A percentile compares a stretch with the other conserved stretches of the same genome.
phyloP scores from a whole-genome alignment of 495 filamentous ascomycete genomes.

The Cercophora scortea region DNA sequence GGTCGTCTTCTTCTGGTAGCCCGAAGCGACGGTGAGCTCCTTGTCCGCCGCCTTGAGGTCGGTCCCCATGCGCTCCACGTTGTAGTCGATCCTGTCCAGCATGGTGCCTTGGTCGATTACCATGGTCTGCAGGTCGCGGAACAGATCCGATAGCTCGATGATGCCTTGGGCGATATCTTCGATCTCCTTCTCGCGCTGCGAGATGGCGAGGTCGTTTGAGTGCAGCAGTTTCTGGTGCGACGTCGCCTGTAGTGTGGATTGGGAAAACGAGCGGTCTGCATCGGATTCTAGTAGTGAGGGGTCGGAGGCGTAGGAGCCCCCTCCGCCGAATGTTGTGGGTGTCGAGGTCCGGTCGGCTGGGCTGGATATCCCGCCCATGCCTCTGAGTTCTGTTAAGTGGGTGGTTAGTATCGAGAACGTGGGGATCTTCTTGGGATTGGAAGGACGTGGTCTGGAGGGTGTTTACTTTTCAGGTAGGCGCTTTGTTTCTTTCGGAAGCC shows the following conservation, averaged over 20 bases:
- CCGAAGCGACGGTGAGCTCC: slow-evolving; percentile 74
- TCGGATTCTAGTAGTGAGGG: slow-evolving; percentile 84
- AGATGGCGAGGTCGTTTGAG: slow-evolving; percentile 76
- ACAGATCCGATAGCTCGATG: slow-evolving; percentile 92
- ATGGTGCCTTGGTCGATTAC: slow-evolving; percentile 98
- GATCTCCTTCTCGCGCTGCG: slow-evolving; percentile 93
- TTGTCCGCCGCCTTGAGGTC: slow-evolving; percentile 89
- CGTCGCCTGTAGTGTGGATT: slow-evolving; percentile 72
- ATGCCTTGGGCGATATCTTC: slow-evolving; percentile 96
- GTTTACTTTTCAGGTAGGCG: slow-evolving; percentile 84
- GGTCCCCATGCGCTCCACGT: slow-evolving; percentile 83
- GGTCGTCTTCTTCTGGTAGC: slow-evolving; percentile 81
- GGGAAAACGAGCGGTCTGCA: slow-evolving; percentile 84
- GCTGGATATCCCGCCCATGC: slow-evolving; percentile 48
- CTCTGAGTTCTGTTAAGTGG: slow-evolving; percentile 63
- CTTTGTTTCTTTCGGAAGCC: slow-evolving; percentile 94
- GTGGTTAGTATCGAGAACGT: background rate
- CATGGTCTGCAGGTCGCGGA: slow-evolving; percentile 92
- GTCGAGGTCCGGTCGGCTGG: slow-evolving; percentile 49
- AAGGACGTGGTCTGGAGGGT: too few species aligned
- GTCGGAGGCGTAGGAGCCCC: slow-evolving; percentile 38
- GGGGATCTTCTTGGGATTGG: background rate
- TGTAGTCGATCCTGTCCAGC: slow-evolving; percentile 97
- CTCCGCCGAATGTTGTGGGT: slow-evolving; percentile 33
- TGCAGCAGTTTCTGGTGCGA: slow-evolving; percentile 56